These are phyloP conservation scores for Ascochyta koolunga DNA, from an alignment of 2,329 filamentous ascomycete species.

Conservation along the genomic window DNA sequence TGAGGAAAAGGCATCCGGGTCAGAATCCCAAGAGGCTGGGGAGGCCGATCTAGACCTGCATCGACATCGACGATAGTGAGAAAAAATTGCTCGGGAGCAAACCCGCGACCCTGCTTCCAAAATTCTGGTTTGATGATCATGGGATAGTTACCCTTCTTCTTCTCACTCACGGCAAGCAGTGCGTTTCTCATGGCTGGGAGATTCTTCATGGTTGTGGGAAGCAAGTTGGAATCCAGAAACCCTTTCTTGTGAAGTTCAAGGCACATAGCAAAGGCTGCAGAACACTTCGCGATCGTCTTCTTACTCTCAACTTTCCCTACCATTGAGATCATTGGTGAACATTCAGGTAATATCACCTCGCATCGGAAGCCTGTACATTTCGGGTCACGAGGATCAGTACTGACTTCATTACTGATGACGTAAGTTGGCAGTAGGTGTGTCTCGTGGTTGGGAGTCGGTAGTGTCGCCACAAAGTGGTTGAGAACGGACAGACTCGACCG, in stretches of 20 bases:
- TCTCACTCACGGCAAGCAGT: conserved; percentile 77
- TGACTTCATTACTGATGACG: conserved; percentile 53
- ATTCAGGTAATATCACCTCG: conserved; percentile 78
- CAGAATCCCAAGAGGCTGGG: conserved; percentile 71
- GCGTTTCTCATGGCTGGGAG: conserved; percentile 88
- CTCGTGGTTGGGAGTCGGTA: conserved; percentile 62
- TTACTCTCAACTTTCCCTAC: conserved; percentile 68
- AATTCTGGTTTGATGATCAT: conserved; percentile 80
- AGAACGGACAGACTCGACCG: conserved; percentile 74
- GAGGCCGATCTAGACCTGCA: conserved; percentile 61
- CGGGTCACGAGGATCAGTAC: conserved; percentile 9
- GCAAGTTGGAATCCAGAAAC: conserved; percentile 74
- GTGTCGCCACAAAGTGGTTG: conserved; percentile 72
- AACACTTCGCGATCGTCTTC: conserved; percentile 83
- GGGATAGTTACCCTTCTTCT: conserved; percentile 73
- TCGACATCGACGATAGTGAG: conserved; percentile 68
- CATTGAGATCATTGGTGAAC: conserved; percentile 71
- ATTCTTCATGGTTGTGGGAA: conserved; percentile 73
- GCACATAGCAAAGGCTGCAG: conserved; percentile 86
- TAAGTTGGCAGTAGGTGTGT: conserved; percentile 62
- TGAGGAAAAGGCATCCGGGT: conserved; percentile 69
- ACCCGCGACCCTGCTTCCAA: conserved; percentile 64
- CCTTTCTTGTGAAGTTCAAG: conserved; percentile 68
- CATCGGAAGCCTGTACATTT: conserved; percentile 56
- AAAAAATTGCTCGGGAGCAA: conserved; percentile 62